Evolutionary conservation across 768 basidiomycete genomes (phyloP).

Genomic region (Naganishia onofrii): DNA sequence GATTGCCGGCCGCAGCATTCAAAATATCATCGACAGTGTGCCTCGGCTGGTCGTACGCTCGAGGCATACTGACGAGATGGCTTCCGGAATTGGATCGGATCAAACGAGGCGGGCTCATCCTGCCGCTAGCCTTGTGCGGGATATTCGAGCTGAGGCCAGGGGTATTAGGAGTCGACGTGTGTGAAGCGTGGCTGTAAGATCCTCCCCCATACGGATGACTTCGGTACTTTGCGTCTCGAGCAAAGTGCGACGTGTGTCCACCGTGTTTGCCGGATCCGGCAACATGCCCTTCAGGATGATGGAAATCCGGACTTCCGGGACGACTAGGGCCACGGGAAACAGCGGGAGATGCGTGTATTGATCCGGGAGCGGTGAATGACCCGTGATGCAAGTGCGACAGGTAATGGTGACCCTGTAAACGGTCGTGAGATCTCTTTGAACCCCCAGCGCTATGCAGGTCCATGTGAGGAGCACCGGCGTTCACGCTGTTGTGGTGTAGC

Average conservation of each 20-base stretch:
- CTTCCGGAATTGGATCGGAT: conserved; percentile 45
- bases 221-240: conserved; percentile 45
- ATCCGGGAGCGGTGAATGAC: conserved; percentile 47
- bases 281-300: conserved; percentile 40
- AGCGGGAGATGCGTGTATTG: conserved; percentile 40
- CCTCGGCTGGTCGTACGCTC: conserved; percentile 20
- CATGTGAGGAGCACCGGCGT: conserved; percentile 3
- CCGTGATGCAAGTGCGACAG: conserved; percentile 30
- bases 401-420: conserved; percentile 36
- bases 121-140: conserved; percentile 17
- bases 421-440: conserved; percentile 20
- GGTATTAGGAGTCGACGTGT: conserved; percentile 20
- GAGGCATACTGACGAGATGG: conserved; percentile 28
- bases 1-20: conserved; percentile 46
- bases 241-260: conserved; percentile 43
- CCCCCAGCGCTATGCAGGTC: not conserved
- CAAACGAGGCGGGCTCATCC: conserved; percentile 28
- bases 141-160: not conserved
- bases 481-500: conserved; percentile 32
- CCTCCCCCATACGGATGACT: conserved; percentile 32
- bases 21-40: conserved; percentile 53
- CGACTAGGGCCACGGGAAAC: conserved; percentile 43
- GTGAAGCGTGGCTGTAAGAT: conserved; percentile 4
- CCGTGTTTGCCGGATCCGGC: conserved; percentile 50
- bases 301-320: conserved; percentile 43